A percentile compares a stretch with the other conserved stretches of the same genome.
Evolutionary conservation across 768 basidiomycete genomes (phyloP).

Genomic region (Chalciporus piperatus): DNA sequence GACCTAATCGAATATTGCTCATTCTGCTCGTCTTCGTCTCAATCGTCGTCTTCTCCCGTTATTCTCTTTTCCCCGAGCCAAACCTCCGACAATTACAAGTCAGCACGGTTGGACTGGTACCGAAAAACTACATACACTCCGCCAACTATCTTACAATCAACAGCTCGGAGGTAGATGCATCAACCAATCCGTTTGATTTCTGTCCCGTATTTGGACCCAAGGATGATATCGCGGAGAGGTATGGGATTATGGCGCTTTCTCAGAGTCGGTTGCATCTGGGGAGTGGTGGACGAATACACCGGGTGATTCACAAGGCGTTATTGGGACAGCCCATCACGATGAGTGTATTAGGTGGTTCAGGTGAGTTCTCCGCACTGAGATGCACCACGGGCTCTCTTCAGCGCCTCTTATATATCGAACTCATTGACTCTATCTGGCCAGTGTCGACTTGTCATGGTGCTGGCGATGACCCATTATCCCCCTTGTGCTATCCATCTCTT

Average conservation of each 20-base stretch:
- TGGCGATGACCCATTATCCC: constrained; percentile 84
- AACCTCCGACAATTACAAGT: constrained; percentile 26
- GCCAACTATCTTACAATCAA: constrained; percentile 25
- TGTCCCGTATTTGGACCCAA: constrained; percentile 86
- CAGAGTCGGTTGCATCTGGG: constrained; percentile 76
- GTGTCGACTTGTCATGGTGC: constrained; percentile 94
- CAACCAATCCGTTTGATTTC: constrained; percentile 76
- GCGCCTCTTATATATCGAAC: too few relatives aligned
- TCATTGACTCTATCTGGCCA: constrained; percentile 28
- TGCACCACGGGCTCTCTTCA: not conserved
- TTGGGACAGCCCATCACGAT: constrained; percentile 86
- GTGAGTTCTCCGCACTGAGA: constrained; percentile 41
- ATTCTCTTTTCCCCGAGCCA: constrained; percentile 39
- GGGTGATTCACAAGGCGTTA: constrained; percentile 79
- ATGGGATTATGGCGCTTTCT: constrained; percentile 71
- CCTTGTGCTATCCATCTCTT: constrained; percentile 86
- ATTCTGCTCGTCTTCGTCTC: constrained; percentile 54
- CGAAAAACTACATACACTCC: constrained; percentile 84
- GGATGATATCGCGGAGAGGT: constrained; percentile 75
- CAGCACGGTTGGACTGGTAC: constrained; percentile 47
- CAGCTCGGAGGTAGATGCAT: constrained; percentile 33
- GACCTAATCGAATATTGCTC: constrained; percentile 69
- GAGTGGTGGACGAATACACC: constrained; percentile 77
- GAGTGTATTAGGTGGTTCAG: constrained; percentile 84
- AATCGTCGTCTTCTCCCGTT: constrained; percentile 56